Base-by-base conservation (phyloP, 192 early-diverging fungal genomes). In the Chytriomyces hyalinus region DNA sequence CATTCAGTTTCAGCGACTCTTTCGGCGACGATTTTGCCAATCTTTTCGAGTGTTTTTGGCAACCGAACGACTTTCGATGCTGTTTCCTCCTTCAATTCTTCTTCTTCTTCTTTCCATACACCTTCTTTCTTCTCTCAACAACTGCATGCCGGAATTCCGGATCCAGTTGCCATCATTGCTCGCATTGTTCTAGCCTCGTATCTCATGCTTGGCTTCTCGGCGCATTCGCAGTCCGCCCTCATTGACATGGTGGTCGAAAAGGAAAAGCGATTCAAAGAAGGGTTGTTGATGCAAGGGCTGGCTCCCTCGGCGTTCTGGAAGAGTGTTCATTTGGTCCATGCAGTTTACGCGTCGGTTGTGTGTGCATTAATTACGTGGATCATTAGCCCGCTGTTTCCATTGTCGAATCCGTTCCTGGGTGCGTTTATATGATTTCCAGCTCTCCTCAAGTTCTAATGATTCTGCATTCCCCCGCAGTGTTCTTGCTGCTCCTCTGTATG, bases 271-370 rank as follows among this genome's bases (percentile, higher is more conserved):
- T 67, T 92, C 70, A 83, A 86, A 20, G 83, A 89, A 66, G 84
- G 82, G 49, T 84, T 92, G 81, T 77, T 88, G 47, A 91, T 92
- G 84, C 90, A 91, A 84, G 92, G 92, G n/a, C 82, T 92, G 47
- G 13, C 48, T 11, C 79, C 76, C 2, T 71, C 65, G 0, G 73
- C 73, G 0, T 81, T 80, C 49, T 84, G 82, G 82, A 8, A 76
- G 5, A 65, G 65, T 13, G 47, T 67, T 15, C 65, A 76, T 57
- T 44, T 76, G 17, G 36, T 45, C 49, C 43, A 76, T 28, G 28
- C 65, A 13, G 46, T 28, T 2, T 65, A 53, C 24, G 74, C 74
- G 10, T 22, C 51, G 15, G 26, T 57, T 15, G 74, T 67, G 11
- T 76, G 64, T 28, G 36, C 65, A 3, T 45, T 76, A 13, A 67